Base-by-base conservation (phyloP, 768 basidiomycete genomes). In the Melanogaster broomeanus region DNA sequence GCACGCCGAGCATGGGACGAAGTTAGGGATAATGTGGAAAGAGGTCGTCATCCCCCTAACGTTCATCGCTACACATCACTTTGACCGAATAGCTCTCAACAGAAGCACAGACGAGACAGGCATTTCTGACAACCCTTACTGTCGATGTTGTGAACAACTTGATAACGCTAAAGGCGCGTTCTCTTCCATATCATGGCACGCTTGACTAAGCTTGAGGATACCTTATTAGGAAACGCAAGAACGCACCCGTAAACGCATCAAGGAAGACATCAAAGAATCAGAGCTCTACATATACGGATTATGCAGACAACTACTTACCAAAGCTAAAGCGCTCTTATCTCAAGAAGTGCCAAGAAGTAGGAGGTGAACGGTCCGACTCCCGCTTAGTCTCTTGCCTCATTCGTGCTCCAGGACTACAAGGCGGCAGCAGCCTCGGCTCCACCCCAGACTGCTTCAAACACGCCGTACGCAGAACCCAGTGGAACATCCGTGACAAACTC, bases 251-350 rank as follows among this genome's bases (percentile, higher is more conserved):
- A 90, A 91, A 64, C 84, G 91, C 24, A 88, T 97, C 67, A 92
- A 89, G 66, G 93, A 96, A 62, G 93, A 95, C 64, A 69, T 95
- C 49, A 93, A 92, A 67, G 83, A 84, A 9, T 90, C 93, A n/a
- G 0, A 74, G 75, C n/a, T 58, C 69, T 48, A 82, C 87, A 30
- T 93, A 96, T 67, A 80, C 80, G 28, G 93, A 96, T 28, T 93
- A 85, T 63, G 84, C 85, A 11, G 90, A 92, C 63, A 83, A 77
- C 48, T 74, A 79, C n/a, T 74, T 95, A 9, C 93, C 93, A 1
- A 87, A 84, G 60, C 71, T 95, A 46, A 94, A 92, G 73, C 77
- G 83, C 44, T 71, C 78, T 37, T 97, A 97, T 65, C 68, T 81
- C 21, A 91, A 86, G 73, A 94, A 91, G 69, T 92, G 90, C 64